Evolutionary conservation across 345 rosid genomes (phyloP), one percentile per base, ranked within the genome.

Genomic region (Erucastrum elatum): DNA sequence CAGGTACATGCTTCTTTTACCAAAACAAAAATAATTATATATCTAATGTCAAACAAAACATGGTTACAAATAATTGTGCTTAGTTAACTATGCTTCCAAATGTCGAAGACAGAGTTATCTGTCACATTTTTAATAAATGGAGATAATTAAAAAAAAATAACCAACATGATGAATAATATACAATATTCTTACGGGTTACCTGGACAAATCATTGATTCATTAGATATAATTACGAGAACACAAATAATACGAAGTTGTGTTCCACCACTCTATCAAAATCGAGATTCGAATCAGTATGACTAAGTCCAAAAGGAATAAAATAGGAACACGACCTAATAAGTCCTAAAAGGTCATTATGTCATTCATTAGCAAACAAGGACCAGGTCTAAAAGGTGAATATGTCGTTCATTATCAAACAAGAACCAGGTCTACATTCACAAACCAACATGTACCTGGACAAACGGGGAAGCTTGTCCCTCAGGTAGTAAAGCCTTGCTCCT

Each of bases 401-500:
- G 21, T 21, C 21, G 21, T 21, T 21, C 21, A 21, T 21, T 21
- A 21, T 21, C 21, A 21, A 21, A 21, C 21, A 21, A 21, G 21
- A 21, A 21, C 21, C 21, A 21, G 21, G 21, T 21, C 21, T 21
- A 21, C 21, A 21, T 21, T 21, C 21, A 21, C 21, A 21, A 21
- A 21, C 21, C 21, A 21, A 21, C 21, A 21, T 21, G 21, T 21
- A 21, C 21, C 21, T 92, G 72, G 97, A 92, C 16, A 94, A 75
- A 88, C 97, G 87, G 74, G 98, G 98, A 80, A 94, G 95, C 85
- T 94, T 92, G 80, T 92, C 90, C 81, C 97, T 84, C 29, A 90
- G 88, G 84, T 94, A 91, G 83, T 92, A 94, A 76, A 92, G 80
- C 87, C 93, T 83, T 33, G 98, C 97, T 88, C 97, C 87, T 85